Evolutionary conservation across 2,329 filamentous ascomycete genomes (phyloP).

Genomic region (Colletotrichum horii): DNA sequence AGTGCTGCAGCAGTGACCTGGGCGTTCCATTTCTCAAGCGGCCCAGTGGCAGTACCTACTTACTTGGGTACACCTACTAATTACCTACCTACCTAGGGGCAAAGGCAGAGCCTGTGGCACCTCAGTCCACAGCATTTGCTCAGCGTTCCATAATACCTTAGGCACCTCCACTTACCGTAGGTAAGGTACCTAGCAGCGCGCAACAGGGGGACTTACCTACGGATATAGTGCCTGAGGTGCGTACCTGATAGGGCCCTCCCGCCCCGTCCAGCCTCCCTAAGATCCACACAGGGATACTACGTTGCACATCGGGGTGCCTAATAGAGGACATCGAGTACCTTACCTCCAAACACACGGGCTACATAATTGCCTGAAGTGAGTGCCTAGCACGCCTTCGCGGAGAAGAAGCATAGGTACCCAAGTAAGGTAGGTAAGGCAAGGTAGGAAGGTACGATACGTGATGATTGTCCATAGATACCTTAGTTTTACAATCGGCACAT

Average conservation of each 20-base stretch:
- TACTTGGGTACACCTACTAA: neutral
- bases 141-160: neutral
- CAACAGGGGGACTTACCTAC: neutral
- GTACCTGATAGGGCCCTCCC: neutral
- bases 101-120: neutral
- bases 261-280: neutral
- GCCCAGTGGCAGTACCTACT: neutral
- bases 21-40: neutral
- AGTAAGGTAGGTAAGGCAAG: too few relatives aligned
- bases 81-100: neutral
- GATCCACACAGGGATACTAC: neutral
- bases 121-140: neutral
- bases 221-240: neutral
- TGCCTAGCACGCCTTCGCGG: neutral
- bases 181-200: neutral
- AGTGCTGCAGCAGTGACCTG: neutral
- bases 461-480: too few relatives aligned
- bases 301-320: neutral
- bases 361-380: neutral
- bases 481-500: neutral
- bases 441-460: too few relatives aligned
- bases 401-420: neutral
- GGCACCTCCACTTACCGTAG: too few relatives aligned
- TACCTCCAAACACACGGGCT: neutral
- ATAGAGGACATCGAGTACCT: too few relatives aligned